phyloP scores from a whole-genome alignment of 108 stramenopile species.

The Fistulifera solaris region DNA sequence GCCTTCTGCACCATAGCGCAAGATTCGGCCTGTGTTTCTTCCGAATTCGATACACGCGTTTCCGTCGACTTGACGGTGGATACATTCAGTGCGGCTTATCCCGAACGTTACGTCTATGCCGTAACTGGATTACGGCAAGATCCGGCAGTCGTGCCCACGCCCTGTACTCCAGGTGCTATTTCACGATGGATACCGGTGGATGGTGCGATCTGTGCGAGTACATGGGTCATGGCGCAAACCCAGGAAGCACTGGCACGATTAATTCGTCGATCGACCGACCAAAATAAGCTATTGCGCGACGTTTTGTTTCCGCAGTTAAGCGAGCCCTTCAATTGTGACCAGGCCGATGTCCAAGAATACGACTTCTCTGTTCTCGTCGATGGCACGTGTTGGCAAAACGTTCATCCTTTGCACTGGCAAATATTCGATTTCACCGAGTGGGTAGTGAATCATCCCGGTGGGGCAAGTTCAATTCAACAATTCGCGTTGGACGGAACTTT shows the following conservation, averaged over 20 bases:
- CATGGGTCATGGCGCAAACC: no score
- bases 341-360: constrained; percentile 1
- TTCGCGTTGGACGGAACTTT: constrained; percentile 2
- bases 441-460: constrained; percentile 20
- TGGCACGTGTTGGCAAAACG: constrained; percentile 28
- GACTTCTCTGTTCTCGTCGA: constrained; percentile 12
- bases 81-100: not conserved
- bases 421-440: constrained; percentile 59
- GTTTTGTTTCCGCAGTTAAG: no score
- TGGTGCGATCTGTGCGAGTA: not conserved
- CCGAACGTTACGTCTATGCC: constrained; percentile 22
- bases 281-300: no score
- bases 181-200: constrained; percentile 8
- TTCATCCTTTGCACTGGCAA: constrained; percentile 39
- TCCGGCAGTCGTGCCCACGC: constrained; percentile 3
- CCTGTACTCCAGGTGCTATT: constrained; percentile 10
- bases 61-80: no score
- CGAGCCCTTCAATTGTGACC: not conserved
- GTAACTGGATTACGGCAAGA: constrained; percentile 18
- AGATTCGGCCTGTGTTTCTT: no score
- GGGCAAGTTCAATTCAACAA: constrained; percentile 6
- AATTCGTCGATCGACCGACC: no score
- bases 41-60: no score
- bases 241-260: no score
- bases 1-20: constrained; percentile 9